phyloP scores from a whole-genome alignment of 768 basidiomycete species.

The Tremella yokohamensis region DNA sequence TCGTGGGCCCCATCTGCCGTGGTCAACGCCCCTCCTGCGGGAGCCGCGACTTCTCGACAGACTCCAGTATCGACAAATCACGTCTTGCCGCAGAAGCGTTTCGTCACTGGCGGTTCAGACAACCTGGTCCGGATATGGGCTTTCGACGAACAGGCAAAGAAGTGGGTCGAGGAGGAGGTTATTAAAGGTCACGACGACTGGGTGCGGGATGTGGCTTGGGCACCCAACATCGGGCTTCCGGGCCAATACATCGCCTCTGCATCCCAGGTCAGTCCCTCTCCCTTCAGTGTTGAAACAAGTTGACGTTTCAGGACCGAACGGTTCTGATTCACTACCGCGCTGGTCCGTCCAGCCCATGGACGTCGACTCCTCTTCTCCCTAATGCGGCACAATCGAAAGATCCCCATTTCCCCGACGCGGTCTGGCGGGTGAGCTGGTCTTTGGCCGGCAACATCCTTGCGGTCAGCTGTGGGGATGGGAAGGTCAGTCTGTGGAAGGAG shows the following conservation, averaged over 20 bases:
- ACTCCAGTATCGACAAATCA: constrained; percentile 19
- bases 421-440: constrained; percentile 99
- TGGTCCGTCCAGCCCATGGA: constrained; percentile 44
- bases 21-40: constrained; percentile 59
- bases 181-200: constrained; percentile 93
- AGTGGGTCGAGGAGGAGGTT: constrained; percentile 85
- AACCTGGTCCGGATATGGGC: constrained; percentile 93
- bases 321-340: constrained; percentile 50
- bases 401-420: constrained; percentile 91
- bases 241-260: constrained; percentile 93
- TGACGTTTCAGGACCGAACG: constrained; percentile 43
- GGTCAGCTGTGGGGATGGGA: constrained; percentile 95
- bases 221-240: constrained; percentile 91
- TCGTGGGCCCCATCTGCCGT: constrained; percentile 89
- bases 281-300: constrained; percentile 42
- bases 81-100: constrained; percentile 72
- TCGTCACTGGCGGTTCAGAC: constrained; percentile 94
- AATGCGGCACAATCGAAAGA: constrained; percentile 54
- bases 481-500: constrained; percentile 98
- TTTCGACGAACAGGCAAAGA: constrained; percentile 77
- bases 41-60: constrained; percentile 54
- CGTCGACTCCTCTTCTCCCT: constrained; percentile 49
- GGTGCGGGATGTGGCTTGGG: constrained; percentile 99
- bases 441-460: constrained; percentile 92
- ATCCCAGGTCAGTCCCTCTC: constrained; percentile 65